A percentile compares a stretch with the other conserved stretches of the same genome.
Conservation (phyloP, 2,329 filamentous ascomycete genomes). For the Sphaerulina vaccinii region DNA sequence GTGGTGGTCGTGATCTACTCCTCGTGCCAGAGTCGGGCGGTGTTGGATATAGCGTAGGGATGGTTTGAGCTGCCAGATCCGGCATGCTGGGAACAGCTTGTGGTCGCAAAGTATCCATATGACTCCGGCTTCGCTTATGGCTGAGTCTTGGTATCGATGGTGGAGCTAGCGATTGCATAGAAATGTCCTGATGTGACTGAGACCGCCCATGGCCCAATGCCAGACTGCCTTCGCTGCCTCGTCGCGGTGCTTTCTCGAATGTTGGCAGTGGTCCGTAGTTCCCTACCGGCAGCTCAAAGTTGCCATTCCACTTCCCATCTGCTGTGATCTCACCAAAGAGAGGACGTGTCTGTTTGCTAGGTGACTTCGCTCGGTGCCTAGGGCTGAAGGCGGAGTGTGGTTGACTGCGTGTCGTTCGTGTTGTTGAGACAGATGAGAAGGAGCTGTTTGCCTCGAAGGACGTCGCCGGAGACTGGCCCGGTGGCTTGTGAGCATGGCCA, state of each 20-base stretch:
- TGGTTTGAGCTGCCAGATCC: conserved; percentile 25
- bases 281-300: conserved; percentile 32
- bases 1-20: not conserved
- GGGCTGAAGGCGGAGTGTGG: conserved; percentile 31
- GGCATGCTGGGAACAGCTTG: conserved; percentile 32
- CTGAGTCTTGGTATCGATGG: conserved; percentile 26
- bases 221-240: conserved; percentile 71
- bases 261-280: conserved; percentile 31
- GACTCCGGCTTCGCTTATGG: conserved; percentile 37
- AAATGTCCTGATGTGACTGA: conserved; percentile 50
- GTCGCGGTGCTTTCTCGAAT: conserved; percentile 41
- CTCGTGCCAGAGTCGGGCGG: conserved; percentile 27
- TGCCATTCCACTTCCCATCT: conserved; percentile 52
- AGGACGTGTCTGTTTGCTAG: conserved; percentile 45
- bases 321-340: conserved; percentile 74
- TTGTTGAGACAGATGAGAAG: conserved; percentile 29
- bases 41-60: conserved; percentile 28
- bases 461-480: conserved; percentile 29
- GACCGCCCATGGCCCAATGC: conserved; percentile 54
- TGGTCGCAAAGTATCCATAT: conserved; percentile 29
- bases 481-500: conserved; percentile 26
- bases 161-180: conserved; percentile 22
- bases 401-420: conserved; percentile 29
- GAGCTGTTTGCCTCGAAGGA: conserved; percentile 32
- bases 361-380: conserved; percentile 21